A percentile compares a stretch with the other conserved stretches of the same genome.
phyloP scores from a whole-genome alignment of 495 filamentous ascomycete species.

The Tuber melanosporum region DNA sequence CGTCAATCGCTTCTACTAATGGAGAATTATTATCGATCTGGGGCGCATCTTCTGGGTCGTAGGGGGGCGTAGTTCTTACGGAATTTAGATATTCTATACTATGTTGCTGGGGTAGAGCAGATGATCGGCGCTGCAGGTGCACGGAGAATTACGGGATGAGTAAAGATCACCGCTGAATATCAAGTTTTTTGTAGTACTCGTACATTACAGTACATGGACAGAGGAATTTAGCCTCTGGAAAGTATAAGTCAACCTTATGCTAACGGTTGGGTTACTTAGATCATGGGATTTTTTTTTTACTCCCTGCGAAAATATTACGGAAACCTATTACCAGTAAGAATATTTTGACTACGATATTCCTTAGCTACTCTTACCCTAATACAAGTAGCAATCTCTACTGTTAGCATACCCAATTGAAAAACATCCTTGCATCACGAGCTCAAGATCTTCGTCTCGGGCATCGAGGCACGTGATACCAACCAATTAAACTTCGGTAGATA shows the following conservation, averaged over 20 bases:
- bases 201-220: neutral
- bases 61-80: neutral
- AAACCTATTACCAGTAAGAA: neutral
- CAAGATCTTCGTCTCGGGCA: neutral
- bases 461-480: neutral
- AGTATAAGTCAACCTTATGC: neutral
- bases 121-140: neutral
- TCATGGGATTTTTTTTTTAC: neutral
- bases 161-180: neutral
- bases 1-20: too few relatives aligned
- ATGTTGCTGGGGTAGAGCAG: neutral
- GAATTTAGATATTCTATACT: neutral
- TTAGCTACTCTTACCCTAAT: neutral
- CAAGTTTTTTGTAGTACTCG: neutral
- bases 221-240: neutral
- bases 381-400: neutral
- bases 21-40: neutral
- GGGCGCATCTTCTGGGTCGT: neutral
- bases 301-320: neutral
- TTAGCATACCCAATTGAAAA: neutral
- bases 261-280: neutral
- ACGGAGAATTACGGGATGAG: neutral
- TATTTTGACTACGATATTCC: too few relatives aligned
- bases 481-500: neutral
- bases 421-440: neutral